Evolutionary conservation across 1,284 basidiomycete species (phyloP).

Genomic region (Microbotryum silenes-acaulis): DNA sequence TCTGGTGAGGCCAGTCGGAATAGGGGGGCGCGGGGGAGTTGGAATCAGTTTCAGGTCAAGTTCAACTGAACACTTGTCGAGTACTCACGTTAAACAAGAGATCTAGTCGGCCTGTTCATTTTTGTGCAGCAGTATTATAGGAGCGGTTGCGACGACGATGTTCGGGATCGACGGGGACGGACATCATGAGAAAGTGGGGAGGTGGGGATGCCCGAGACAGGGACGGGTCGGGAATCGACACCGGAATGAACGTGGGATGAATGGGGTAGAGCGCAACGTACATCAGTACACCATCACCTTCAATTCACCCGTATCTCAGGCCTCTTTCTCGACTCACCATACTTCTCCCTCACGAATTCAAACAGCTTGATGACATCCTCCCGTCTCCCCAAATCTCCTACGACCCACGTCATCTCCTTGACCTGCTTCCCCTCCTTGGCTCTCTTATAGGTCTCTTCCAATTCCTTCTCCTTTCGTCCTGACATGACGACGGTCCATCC

Average conservation of each 20-base stretch:
- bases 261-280: too few relatives aligned
- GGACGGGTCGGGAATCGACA: too few relatives aligned
- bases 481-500: slow-evolving; percentile 57
- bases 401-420: slow-evolving; percentile 44
- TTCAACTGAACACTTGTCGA: background rate
- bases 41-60: background rate
- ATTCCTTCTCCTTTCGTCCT: slow-evolving; percentile 51
- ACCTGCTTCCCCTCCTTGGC: slow-evolving; percentile 42
- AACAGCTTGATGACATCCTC: slow-evolving; percentile 57
- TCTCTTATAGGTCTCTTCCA: slow-evolving; percentile 52
- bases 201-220: too few relatives aligned
- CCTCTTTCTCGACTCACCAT: slow-evolving; percentile 46
- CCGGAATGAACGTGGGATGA: too few relatives aligned
- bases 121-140: background rate
- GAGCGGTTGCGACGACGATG: too few relatives aligned
- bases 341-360: slow-evolving; percentile 49
- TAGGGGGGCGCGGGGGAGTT: background rate
- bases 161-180: too few relatives aligned
- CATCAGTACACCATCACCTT: too few relatives aligned
- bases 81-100: slow-evolving; percentile 64
- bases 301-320: too few relatives aligned
- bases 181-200: too few relatives aligned
- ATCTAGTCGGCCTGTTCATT: slow-evolving; percentile 54
- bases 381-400: slow-evolving; percentile 59
- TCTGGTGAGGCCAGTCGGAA: slow-evolving; percentile 33